Conservation (phyloP, 108 stramenopile genomes). For the Stephanodiscus triporus region DNA sequence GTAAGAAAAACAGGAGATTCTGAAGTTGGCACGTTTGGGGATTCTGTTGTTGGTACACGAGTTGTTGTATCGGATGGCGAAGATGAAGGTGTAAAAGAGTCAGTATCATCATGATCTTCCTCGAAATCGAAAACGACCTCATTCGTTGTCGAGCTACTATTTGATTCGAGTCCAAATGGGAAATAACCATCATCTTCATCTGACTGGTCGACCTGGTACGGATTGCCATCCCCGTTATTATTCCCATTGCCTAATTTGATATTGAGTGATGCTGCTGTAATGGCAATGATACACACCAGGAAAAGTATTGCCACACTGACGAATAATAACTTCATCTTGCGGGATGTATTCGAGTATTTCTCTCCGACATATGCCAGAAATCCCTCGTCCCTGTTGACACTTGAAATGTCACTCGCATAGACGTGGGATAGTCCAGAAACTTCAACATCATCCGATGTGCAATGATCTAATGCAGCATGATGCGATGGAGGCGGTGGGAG, state of each 20-base stretch:
- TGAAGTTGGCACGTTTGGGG: not conserved
- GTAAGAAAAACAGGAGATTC: not conserved
- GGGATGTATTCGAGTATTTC: not conserved
- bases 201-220: not conserved
- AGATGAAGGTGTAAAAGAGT: no score
- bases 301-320: not conserved
- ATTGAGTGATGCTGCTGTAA: not conserved
- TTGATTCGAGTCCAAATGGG: not conserved
- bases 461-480: not conserved
- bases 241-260: not conserved
- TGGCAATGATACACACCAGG: constrained; percentile 11
- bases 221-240: not conserved
- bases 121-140: no score
- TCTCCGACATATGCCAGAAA: constrained; percentile 2
- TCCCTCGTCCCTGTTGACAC: not conserved
- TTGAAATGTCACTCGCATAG: not conserved
- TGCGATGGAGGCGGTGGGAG: not conserved
- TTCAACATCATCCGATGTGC: not conserved
- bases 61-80: not conserved
- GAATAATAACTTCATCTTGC: constrained; percentile 3
- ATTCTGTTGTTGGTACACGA: not conserved
- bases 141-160: not conserved
- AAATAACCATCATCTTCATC: not conserved
- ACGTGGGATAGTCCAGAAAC: not conserved
- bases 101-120: no score